phyloP scores from a whole-genome alignment of 768 basidiomycete genomes.

The Podaxis rugospora region DNA sequence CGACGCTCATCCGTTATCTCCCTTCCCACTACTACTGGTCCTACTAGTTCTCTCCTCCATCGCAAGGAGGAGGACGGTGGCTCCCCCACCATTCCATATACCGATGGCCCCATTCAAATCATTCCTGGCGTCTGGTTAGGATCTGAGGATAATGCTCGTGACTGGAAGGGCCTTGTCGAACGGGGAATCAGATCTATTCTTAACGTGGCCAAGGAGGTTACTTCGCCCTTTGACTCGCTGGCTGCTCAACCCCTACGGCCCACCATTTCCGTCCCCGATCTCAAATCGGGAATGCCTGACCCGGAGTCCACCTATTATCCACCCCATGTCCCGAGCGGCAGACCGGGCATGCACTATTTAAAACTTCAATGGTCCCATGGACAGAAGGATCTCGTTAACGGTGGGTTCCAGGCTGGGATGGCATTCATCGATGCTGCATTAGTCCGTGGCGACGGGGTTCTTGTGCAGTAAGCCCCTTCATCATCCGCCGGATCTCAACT shows the following conservation, averaged over 20 bases:
- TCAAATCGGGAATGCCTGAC: conserved; percentile 32
- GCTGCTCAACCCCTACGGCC: conserved; percentile 48
- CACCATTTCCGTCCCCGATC: conserved; percentile 66
- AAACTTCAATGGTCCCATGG: conserved; percentile 93
- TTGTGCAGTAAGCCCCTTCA: conserved; percentile 69
- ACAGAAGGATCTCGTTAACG: conserved; percentile 79
- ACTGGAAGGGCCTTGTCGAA: conserved; percentile 67
- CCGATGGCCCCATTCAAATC: conserved; percentile 78
- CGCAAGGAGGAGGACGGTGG: conserved; percentile 60
- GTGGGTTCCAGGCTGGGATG: conserved; percentile 80
- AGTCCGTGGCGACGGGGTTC: conserved; percentile 70
- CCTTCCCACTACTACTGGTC: conserved; percentile 50
- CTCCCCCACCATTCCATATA: conserved; percentile 64
- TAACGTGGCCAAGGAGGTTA: conserved; percentile 92
- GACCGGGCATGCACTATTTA: conserved; percentile 82
- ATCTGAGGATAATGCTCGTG: conserved; percentile 86
- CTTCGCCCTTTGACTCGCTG: conserved; percentile 57
- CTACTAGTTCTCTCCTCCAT: conserved; percentile 49
- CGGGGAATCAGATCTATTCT: conserved; percentile 76
- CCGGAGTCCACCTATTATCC: conserved; percentile 56
- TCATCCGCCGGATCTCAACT: conserved; percentile 12
- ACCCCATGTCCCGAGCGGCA: conserved; percentile 60
- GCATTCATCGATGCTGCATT: conserved; percentile 75
- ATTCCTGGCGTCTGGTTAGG: conserved; percentile 87
- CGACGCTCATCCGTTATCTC: conserved; percentile 73